phyloP scores from a whole-genome alignment of 2,329 filamentous ascomycete species.

The Ophiostoma himal-ulmi region DNA sequence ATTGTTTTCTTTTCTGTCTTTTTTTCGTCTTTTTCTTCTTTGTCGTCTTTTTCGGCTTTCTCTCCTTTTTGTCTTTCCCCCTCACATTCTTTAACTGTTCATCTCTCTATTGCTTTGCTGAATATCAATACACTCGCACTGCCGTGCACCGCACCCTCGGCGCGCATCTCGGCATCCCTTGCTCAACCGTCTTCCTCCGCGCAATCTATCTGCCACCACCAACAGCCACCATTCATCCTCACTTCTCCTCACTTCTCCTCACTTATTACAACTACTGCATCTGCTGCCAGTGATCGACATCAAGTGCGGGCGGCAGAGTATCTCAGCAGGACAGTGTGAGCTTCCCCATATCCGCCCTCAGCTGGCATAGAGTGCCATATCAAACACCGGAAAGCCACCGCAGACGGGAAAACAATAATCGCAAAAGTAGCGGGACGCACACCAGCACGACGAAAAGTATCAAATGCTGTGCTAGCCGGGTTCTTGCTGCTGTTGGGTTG shows the following conservation, averaged over 20 bases:
- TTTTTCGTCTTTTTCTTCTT: background rate
- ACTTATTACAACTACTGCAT: background rate
- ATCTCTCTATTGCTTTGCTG: background rate
- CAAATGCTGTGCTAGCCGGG: slow-evolving; percentile 15
- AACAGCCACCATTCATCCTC: background rate
- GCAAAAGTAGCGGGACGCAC: slow-evolving; percentile 2
- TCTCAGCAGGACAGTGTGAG: background rate
- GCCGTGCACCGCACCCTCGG: background rate
- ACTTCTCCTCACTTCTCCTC: background rate
- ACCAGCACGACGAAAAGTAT: slow-evolving; percentile 14
- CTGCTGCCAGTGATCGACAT: background rate
- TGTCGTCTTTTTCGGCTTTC: background rate
- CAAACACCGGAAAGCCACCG: background rate
- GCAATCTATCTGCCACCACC: background rate
- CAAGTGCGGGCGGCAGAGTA: background rate
- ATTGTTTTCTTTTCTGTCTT: background rate
- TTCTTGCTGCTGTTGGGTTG: slow-evolving; percentile 5
- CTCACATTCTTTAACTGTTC: background rate
- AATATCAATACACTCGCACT: background rate
- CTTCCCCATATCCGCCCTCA: background rate
- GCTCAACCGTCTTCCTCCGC: background rate
- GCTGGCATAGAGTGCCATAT: background rate
- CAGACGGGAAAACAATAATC: background rate
- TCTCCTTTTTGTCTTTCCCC: background rate
- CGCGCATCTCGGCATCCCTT: background rate